A percentile compares a stretch with the other conserved stretches of the same genome.
Conservation (phyloP, 2,329 filamentous ascomycete genomes). For the Colletotrichum siamense region DNA sequence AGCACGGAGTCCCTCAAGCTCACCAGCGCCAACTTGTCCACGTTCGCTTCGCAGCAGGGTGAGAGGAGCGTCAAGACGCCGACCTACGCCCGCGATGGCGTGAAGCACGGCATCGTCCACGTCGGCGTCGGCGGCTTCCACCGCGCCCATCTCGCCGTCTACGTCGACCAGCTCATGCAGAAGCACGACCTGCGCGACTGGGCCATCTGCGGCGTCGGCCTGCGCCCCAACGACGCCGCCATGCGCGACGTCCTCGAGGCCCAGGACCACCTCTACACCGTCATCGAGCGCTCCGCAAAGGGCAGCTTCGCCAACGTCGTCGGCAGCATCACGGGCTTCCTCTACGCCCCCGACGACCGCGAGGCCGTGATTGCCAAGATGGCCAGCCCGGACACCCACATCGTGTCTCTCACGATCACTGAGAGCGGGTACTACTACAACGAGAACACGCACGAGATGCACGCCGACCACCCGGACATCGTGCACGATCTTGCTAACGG, state of each 20-base stretch:
- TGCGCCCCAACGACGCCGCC: slow-evolving; percentile 52
- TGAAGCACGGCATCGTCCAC: slow-evolving; percentile 61
- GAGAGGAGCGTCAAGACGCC: slow-evolving; percentile 33
- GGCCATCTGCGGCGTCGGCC: slow-evolving; percentile 57
- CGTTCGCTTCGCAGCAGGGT: slow-evolving; percentile 13
- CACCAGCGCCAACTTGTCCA: slow-evolving; percentile 11
- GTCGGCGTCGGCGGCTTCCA: slow-evolving; percentile 61
- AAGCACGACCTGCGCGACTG: slow-evolving; percentile 49
- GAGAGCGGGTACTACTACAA: slow-evolving; percentile 64
- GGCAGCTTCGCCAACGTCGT: slow-evolving; percentile 53
- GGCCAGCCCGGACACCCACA: slow-evolving; percentile 58
- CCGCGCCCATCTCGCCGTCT: slow-evolving; percentile 58
- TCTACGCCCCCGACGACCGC: slow-evolving; percentile 56
- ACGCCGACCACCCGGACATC: slow-evolving; percentile 53
- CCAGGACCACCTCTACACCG: slow-evolving; percentile 59
- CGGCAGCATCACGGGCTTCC: slow-evolving; percentile 58
- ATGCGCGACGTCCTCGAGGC: slow-evolving; percentile 55
- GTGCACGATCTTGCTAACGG: slow-evolving; percentile 51
- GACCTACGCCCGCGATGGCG: slow-evolving; percentile 46
- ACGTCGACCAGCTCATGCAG: slow-evolving; percentile 53
- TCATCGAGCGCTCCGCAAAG: slow-evolving; percentile 58
- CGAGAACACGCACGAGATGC: slow-evolving; percentile 60
- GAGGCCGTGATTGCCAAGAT: slow-evolving; percentile 60
- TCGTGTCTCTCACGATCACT: slow-evolving; percentile 61
- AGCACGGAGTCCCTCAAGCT: slow-evolving; percentile 21